These are phyloP conservation scores for Antrodiella citrinella DNA, from an alignment of 768 basidiomycete species.

Conservation along the genomic window DNA sequence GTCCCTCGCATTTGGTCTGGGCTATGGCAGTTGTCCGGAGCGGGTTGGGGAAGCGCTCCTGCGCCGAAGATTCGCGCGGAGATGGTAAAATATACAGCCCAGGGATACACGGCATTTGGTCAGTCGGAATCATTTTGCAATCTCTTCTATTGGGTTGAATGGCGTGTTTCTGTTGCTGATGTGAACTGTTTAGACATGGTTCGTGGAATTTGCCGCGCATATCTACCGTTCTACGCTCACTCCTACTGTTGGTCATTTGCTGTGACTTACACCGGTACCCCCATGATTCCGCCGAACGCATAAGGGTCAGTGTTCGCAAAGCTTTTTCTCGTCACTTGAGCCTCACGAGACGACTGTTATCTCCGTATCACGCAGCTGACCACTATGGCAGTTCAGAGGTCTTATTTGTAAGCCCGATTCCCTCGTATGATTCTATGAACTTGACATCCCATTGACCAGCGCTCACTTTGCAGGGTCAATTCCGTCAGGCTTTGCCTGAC, in stretches of 20 bases:
- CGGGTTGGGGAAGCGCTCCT: slow-evolving; percentile 72
- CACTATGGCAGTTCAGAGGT: slow-evolving; percentile 81
- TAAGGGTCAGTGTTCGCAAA: no score
- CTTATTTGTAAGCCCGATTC: slow-evolving; percentile 51
- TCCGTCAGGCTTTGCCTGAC: slow-evolving; percentile 40
- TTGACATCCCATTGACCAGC: neutral
- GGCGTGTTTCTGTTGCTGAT: slow-evolving; percentile 4
- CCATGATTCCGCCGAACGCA: no score
- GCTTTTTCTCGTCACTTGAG: no score
- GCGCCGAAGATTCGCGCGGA: slow-evolving; percentile 53
- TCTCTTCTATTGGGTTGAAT: slow-evolving; percentile 3
- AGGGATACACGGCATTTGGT: slow-evolving; percentile 59
- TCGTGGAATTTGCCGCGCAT: slow-evolving; percentile 19
- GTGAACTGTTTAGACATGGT: slow-evolving; percentile 1
- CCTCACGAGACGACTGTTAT: no score
- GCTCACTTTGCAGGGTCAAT: slow-evolving; percentile 47
- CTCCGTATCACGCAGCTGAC: slow-evolving; percentile 66
- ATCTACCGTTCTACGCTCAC: no score
- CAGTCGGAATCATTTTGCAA: neutral
- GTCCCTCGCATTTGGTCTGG: slow-evolving; percentile 68
- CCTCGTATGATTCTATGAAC: neutral
- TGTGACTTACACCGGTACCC: no score
- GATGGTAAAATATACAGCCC: slow-evolving; percentile 52
- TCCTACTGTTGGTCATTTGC: no score
- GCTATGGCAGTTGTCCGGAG: slow-evolving; percentile 77